These are phyloP conservation scores for Thamnidium elegans DNA, from an alignment of 192 early-diverging fungal genomes.

Conservation along the genomic window DNA sequence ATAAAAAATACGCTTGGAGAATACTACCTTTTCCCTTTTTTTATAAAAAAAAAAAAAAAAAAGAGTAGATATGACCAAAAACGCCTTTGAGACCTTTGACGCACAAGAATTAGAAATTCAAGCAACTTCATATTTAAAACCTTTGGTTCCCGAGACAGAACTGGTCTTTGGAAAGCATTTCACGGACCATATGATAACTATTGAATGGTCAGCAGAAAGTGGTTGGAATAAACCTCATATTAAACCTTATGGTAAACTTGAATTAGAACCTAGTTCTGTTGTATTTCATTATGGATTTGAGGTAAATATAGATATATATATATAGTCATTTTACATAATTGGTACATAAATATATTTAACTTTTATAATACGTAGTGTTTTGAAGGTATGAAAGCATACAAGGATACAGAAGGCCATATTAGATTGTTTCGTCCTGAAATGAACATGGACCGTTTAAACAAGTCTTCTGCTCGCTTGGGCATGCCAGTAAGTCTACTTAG, in stretches of 20 bases:
- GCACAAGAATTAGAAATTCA: conserved; percentile 10
- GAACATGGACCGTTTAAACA: conserved; percentile 91
- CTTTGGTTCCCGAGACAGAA: conserved; percentile 54
- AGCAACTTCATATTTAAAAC: conserved; percentile 36
- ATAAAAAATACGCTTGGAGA: no score
- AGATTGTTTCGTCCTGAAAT: conserved; percentile 92
- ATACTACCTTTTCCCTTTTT: no score
- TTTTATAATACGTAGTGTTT: conserved; percentile 57
- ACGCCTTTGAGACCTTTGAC: background rate
- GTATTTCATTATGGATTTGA: conserved; percentile 95
- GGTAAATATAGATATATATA: no score
- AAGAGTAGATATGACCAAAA: no score
- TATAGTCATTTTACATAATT: background rate
- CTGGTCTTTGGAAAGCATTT: conserved; percentile 89
- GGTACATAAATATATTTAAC: no score
- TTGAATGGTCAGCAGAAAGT: conserved; percentile 72
- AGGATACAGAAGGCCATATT: conserved; percentile 81
- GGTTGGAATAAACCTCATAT: conserved; percentile 84
- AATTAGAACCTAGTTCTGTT: conserved; percentile 78
- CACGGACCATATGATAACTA: conserved; percentile 91
- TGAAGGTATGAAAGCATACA: conserved; percentile 93
- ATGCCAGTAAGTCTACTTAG: conserved; percentile 62
- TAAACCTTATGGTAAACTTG: conserved; percentile 78
- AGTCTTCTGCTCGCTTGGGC: conserved; percentile 73
- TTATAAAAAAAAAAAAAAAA: no score